Evolutionary conservation across 163 green algal genomes (phyloP), one percentile per base, ranked within the genome.

Genomic region (Scenedesmus sp.): DNA sequence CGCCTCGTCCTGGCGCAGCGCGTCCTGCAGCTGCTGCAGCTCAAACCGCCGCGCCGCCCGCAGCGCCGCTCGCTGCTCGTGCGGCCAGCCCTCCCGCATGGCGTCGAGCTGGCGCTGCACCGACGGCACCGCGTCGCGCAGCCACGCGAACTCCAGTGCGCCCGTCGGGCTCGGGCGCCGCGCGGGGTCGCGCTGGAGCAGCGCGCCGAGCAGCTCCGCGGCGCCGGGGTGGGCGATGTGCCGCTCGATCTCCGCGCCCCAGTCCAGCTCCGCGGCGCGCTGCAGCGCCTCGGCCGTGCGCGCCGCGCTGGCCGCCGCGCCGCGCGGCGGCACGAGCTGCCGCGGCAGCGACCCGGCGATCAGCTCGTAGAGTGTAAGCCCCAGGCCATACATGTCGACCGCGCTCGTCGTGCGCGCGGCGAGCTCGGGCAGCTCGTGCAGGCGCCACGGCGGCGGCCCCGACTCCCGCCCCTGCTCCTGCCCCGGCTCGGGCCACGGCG

Each of bases 311-410:
- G 45, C 53, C n/a, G 56, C 56, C 26, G 39, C 56, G 9, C 34
- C 24, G 17, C 36, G 60, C 14, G 47, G 28, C 22, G 64, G 64
- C 7, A 50, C 7, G 0, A 74, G 64, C 26, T 56, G 44, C 10
- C n/a, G 26, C 2, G 64, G 64, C 47, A 74, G 45, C 14, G 1
- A 42, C 20, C 58, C 58, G n/a, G 58, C 24, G 22, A 66, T 22
- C 53, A 62, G 53, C 53, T 62, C 7, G 22, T 62, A 62, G 53
- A 33, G 3, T 62, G 24, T 17, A 33, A 62, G 0, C 1, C 24
- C 64, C 24, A 74, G 45, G n/a, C 60, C 45, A 13, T 74, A 74
- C 26, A 74, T 44, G 24, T 74, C 64, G 45, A 29, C 64, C 33
- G 64, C 64, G 31, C 28, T n/a, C 18, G 64, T 62, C 4, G 64